These are phyloP conservation scores for Solanum ossicruentum DNA, from an alignment of 257 asterid species.

Conservation along the genomic window DNA sequence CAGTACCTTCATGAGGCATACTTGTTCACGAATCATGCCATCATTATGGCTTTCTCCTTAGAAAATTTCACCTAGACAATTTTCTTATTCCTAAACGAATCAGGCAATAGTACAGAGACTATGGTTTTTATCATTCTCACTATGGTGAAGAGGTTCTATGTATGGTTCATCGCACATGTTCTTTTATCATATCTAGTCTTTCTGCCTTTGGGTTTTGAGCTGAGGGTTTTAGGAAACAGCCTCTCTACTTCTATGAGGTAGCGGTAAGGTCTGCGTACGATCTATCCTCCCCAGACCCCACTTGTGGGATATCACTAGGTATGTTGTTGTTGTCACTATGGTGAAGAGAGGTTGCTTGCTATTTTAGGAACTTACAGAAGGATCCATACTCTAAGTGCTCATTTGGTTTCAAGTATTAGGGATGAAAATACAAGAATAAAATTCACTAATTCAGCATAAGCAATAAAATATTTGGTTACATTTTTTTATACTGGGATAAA, in stretches of 20 bases:
- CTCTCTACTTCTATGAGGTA: no score
- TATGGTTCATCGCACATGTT: no score
- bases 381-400: not conserved
- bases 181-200: no score
- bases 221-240: no score
- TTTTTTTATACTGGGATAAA: not conserved
- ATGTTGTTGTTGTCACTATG: no score
- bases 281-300: no score
- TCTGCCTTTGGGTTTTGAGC: no score
- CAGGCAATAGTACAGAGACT: not conserved
- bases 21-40: not conserved
- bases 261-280: no score
- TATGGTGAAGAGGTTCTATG: not conserved
- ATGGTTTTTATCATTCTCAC: not conserved
- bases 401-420: not conserved
- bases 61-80: not conserved
- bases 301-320: no score
- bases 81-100: not conserved
- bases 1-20: not conserved
- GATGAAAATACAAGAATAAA: not conserved
- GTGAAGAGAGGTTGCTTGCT: not conserved
- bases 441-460: not conserved
- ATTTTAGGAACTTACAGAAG: not conserved
- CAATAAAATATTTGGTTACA: not conserved
- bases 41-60: not conserved